Conservation (phyloP, 805 yeast species). For the Cyberlindnera samutprakarnensis region DNA sequence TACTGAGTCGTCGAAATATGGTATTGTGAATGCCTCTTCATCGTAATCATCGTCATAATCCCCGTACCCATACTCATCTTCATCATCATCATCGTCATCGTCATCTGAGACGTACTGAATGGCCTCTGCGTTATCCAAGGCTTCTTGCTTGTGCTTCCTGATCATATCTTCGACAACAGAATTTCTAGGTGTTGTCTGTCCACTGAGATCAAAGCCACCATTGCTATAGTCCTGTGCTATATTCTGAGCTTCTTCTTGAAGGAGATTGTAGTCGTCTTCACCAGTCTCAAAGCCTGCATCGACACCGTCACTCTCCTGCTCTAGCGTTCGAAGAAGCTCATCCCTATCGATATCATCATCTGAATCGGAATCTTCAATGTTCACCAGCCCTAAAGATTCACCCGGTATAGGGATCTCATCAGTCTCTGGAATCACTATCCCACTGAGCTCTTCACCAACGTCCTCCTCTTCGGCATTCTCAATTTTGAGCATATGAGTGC, state of each 20-base stretch:
- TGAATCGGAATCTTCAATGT: slow-evolving; percentile 30
- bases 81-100: slow-evolving; percentile 22
- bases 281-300: slow-evolving; percentile 30
- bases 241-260: slow-evolving; percentile 36
- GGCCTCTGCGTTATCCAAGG: slow-evolving; percentile 29
- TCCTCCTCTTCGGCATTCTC: slow-evolving; percentile 41
- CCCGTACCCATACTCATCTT: slow-evolving; percentile 11
- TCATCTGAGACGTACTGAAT: slow-evolving; percentile 28
- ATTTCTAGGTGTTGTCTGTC: slow-evolving; percentile 26
- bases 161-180: slow-evolving; percentile 25
- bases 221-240: slow-evolving; percentile 31
- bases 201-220: slow-evolving; percentile 22
- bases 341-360: slow-evolving; percentile 50
- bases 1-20: slow-evolving; percentile 33
- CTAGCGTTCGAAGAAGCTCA: slow-evolving; percentile 30
- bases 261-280: slow-evolving; percentile 27
- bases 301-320: slow-evolving; percentile 27
- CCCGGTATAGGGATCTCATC: slow-evolving; percentile 12
- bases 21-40: slow-evolving; percentile 40
- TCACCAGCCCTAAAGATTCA: slow-evolving; percentile 18
- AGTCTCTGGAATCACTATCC: slow-evolving; percentile 11
- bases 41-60: slow-evolving; percentile 15
- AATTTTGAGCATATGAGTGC: slow-evolving; percentile 28
- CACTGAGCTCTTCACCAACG: slow-evolving; percentile 48
- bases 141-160: slow-evolving; percentile 37